These are phyloP conservation scores for Papiliotrema flavescens DNA, from an alignment of 1,284 basidiomycete species.

Conservation along the genomic window DNA sequence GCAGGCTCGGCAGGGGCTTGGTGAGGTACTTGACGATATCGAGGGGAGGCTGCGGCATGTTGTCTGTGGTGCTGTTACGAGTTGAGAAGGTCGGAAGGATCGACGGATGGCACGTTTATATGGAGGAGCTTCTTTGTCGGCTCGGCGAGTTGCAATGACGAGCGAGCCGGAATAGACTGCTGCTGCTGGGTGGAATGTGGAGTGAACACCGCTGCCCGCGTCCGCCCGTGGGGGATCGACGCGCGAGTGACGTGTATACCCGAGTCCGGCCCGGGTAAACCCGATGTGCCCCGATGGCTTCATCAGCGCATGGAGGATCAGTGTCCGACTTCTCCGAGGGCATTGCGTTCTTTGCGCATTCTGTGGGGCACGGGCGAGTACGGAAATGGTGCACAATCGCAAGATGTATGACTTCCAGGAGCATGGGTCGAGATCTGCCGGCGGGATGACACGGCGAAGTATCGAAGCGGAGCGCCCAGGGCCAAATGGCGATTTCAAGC, in stretches of 20 bases:
- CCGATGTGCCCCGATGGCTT: no score
- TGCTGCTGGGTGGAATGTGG: neutral
- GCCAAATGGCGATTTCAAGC: no score
- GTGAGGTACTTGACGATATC: conserved; percentile 45
- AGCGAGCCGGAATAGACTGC: neutral
- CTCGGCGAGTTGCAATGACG: neutral
- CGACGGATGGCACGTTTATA: neutral
- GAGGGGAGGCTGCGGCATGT: conserved; percentile 49
- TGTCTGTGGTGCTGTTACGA: conserved; percentile 3
- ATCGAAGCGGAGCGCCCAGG: no score
- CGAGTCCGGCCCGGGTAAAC: no score
- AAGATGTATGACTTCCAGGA: no score
- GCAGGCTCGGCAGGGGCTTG: conserved; percentile 32
- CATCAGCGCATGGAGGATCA: no score
- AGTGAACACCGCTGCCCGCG: neutral
- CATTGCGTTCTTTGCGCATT: no score
- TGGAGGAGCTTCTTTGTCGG: neutral
- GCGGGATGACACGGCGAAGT: no score
- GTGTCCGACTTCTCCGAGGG: no score
- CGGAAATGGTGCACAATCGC: no score
- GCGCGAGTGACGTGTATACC: neutral
- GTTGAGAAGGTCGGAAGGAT: neutral
- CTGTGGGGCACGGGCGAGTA: no score
- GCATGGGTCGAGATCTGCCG: no score
- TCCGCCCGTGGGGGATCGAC: neutral